Evolutionary conservation across 2,329 filamentous ascomycete genomes (phyloP), one percentile per base, ranked within the genome.

Genomic region (Aspergillus pseudoterreus): DNA sequence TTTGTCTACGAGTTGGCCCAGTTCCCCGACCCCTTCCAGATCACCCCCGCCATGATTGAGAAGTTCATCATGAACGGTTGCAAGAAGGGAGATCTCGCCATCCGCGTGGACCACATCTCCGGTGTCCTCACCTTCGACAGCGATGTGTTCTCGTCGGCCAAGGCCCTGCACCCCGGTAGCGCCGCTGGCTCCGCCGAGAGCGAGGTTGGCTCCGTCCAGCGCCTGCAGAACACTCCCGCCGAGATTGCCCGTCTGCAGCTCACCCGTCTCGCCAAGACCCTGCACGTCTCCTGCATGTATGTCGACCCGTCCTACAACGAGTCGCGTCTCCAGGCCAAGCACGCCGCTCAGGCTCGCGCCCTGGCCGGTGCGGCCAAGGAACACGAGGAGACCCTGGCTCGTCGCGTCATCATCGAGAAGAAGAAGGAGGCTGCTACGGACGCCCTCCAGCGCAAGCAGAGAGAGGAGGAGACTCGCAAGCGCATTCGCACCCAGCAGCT

Each of bases 21-120:
- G 68, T 99, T 99, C 81, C 94, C 94, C 9, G 92, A 95, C 70
- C 90, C 94, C 39, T 97, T 95, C 82, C 88, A 96, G 75, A 91
- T 97, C 61, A 88, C 83, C 57, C 86, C 88, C 49, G 85, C 87
- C 60, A 95, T 90, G 56, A 95, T 99, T 61, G 94, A 99, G 80
- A 99, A 97, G 78, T 99, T 99, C 81, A 97, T 99, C 81, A 99
- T 99, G 94, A 99, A 99, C 74, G 94, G 94, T 58, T 97, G 95
- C 83, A 99, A 99, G 85, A 99, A 99, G 83, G 94, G 94, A 51
- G 94, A 99, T 65, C 82, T 99, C 43, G 88, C 94, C 49, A 95
- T 99, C 64, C 91, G 94, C 56, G 90, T 97, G 75, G 90, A 97
- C 69, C 94, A 99, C 70, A 91, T 91, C 56, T 92, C 92, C 49